Evolutionary conservation across 2,329 filamentous ascomycete genomes (phyloP).

Genomic region (Parastagonospora avenae): DNA sequence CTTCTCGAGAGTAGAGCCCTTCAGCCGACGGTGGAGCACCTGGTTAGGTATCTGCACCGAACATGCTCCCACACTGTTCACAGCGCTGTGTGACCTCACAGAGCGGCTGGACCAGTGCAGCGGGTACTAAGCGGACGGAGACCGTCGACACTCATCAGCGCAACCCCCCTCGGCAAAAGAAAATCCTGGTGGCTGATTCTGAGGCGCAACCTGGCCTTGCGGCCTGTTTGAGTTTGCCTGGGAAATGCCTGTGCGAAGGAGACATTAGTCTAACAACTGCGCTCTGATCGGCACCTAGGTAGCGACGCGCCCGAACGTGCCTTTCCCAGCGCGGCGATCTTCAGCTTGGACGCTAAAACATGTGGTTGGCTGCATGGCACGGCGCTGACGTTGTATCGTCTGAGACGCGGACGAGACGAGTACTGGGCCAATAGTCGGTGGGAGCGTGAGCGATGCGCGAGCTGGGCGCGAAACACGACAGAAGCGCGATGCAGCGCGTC

Average conservation of each 20-base stretch:
- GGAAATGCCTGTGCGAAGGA: constrained; percentile 1
- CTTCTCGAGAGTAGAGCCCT: background rate
- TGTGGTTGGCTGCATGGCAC: constrained; percentile 25
- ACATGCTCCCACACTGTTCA: constrained; percentile 9
- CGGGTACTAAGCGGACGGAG: constrained; percentile 12
- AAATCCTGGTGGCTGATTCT: constrained; percentile 1
- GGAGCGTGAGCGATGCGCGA: constrained; percentile 8
- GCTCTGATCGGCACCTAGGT: constrained; percentile 31
- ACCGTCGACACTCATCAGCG: background rate
- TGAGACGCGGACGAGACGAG: constrained; percentile 42
- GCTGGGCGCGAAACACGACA: constrained; percentile 20
- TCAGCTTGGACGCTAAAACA: constrained; percentile 31
- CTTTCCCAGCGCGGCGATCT: constrained; percentile 32
- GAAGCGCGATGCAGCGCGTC: constrained; percentile 18
- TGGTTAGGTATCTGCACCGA: constrained; percentile 18
- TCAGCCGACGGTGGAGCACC: constrained; percentile 16
- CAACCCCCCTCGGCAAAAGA: background rate
- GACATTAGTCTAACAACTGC: constrained; percentile 11
- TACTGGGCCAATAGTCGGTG: constrained; percentile 29
- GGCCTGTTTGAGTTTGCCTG: background rate
- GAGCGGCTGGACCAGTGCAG: constrained; percentile 16
- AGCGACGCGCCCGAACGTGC: constrained; percentile 13
- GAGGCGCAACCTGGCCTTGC: background rate
- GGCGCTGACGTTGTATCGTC: constrained; percentile 31
- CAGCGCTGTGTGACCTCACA: constrained; percentile 16